Percentiles rank a stretch among this genome's conserved stretches.
Evolutionary conservation across 306 rosid genomes (phyloP).

Genomic region (Dryas octopetala): DNA sequence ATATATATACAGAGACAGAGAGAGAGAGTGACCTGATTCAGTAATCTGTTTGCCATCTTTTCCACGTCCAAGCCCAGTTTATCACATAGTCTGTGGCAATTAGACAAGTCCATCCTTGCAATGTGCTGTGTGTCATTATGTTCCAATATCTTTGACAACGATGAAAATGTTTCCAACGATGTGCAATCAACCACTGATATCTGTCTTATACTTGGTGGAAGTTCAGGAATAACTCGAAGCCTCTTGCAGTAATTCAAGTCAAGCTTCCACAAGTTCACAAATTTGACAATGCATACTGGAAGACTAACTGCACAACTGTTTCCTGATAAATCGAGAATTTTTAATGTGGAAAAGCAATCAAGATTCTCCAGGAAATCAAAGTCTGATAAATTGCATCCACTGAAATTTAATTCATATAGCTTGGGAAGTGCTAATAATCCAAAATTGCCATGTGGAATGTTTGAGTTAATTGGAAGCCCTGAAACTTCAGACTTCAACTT

Average conservation of each 20-base stretch:
- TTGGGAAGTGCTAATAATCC: background rate
- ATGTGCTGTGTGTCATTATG: background rate
- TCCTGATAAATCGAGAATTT: accelerated
- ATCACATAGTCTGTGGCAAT: background rate
- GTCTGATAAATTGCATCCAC: background rate
- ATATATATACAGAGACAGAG: no score
- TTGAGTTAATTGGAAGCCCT: background rate
- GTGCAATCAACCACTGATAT: background rate
- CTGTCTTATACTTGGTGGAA: background rate
- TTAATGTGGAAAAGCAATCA: background rate
- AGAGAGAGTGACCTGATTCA: background rate
- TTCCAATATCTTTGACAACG: background rate
- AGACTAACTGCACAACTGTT: background rate
- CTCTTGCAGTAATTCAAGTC: background rate
- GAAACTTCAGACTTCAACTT: background rate
- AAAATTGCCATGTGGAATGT: background rate
- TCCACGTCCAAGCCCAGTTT: background rate
- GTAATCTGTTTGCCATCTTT: background rate
- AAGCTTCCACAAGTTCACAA: background rate
- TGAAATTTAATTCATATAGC: accelerated
- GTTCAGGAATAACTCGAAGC: background rate
- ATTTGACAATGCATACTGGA: background rate
- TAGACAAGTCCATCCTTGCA: background rate
- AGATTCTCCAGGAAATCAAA: background rate
- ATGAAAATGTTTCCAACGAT: background rate